These are phyloP conservation scores for Dictyostelium intermedium DNA, from an alignment of 78 protist species.

Conservation along the genomic window DNA sequence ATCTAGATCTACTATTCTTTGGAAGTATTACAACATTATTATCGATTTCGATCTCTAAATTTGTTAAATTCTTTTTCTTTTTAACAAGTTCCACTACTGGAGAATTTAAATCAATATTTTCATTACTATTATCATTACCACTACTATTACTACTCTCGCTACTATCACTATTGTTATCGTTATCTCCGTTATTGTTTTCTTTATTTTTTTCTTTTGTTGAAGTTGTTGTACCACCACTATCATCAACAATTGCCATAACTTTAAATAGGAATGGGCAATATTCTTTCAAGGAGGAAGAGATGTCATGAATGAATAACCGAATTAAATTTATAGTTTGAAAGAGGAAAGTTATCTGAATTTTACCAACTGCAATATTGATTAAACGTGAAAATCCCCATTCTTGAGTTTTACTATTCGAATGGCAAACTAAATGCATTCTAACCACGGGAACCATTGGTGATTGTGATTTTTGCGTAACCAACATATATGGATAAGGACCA, in stretches of 20 bases:
- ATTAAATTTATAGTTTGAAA: constrained; percentile 54
- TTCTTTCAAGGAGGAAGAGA: not conserved
- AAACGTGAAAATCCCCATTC: constrained; percentile 45
- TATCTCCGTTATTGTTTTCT: not conserved
- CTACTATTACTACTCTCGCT: not conserved
- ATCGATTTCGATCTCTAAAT: constrained; percentile 49
- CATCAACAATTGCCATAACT: constrained; percentile 5
- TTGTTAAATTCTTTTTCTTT: constrained; percentile 21
- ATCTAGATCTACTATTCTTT: constrained; percentile 47
- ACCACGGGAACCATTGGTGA: constrained; percentile 28
- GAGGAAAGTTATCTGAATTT: constrained; percentile 5
- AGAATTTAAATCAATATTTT: not conserved
- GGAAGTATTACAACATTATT: constrained; percentile 1
- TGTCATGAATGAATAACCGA: constrained; percentile 11
- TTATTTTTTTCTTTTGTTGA: not conserved
- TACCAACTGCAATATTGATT: constrained; percentile 28
- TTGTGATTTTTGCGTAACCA: not conserved
- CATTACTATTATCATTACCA: not conserved
- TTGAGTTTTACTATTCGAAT: constrained; percentile 20
- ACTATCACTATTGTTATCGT: not conserved
- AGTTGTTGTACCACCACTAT: too few species aligned
- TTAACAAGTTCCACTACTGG: not conserved
- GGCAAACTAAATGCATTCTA: constrained; percentile 56
- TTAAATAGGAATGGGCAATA: constrained; percentile 34
- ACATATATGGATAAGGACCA: constrained; percentile 34